Evolutionary conservation across 1,284 basidiomycete genomes (phyloP), one percentile per base, ranked within the genome.

Genomic region (Hypsizygus ulmarius): DNA sequence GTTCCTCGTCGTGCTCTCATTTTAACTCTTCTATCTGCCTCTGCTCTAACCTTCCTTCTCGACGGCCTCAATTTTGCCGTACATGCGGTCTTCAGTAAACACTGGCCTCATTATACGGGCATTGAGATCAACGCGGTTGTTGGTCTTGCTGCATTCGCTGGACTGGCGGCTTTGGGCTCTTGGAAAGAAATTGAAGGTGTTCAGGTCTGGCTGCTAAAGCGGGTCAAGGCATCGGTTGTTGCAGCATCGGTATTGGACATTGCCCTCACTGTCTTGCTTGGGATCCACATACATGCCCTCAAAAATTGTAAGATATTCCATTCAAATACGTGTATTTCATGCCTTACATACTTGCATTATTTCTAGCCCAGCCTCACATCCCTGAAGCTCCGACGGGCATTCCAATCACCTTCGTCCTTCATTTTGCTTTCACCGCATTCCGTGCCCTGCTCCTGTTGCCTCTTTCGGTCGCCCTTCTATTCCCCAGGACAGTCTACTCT

Each of bases 41-140:
- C 82, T 66, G 83, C 93, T 71, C 55, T 95, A 70, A 75, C 93
- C 65, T 83, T 91, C 79, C 80, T 99, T 73, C 71, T 93, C 69
- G 79, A 99, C 77, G 76, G 95, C 47, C 68, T 87, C 42, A 72
- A 82, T 6, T 84, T 87, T 59, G 78, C 84, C 42, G 65, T 79
- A 16, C 77, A 77, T 59, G 79, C 83, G 18, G 74, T 90, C 37
- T 59, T 90, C 52, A 69, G 74, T 57, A 81, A 83, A 58, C 56
- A 71, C 14, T 91, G 88, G 88, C 77, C 73, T 8, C 69, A 68
- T 39, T 65, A 74, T 55, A 81, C 81, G n/a, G 83, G 81, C 14
- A 73, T 90, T 45, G 87, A 89, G 58, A 66, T 84, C 53, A 83
- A 79, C 49, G 73, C 87, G 25, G 60, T 90, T 41, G 62, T 83